Conservation (phyloP, 805 yeast genomes). For the Metschnikowia henanensis region DNA sequence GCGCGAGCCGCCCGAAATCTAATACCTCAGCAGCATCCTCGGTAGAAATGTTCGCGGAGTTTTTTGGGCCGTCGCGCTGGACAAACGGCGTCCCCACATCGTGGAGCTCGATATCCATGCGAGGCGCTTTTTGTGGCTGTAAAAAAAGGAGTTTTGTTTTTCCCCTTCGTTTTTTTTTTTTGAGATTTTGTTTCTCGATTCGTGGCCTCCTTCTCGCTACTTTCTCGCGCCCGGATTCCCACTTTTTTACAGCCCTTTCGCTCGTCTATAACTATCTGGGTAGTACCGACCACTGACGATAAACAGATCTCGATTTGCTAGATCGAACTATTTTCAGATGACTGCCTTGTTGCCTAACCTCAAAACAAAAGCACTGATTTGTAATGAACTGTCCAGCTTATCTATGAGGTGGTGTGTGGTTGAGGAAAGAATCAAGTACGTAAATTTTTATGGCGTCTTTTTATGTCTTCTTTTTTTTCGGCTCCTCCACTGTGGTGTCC, state of each 20-base stretch:
- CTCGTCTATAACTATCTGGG: no score
- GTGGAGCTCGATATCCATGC: constrained; percentile 4
- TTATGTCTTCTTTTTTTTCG: not conserved
- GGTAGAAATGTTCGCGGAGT: not conserved
- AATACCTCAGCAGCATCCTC: not conserved
- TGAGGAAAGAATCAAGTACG: not conserved
- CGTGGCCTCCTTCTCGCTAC: no score
- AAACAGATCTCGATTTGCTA: no score
- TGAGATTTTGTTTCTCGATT: not conserved
- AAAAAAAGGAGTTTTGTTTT: not conserved
- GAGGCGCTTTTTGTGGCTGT: not conserved
- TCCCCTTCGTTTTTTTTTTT: not conserved
- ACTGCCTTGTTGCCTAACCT: no score
- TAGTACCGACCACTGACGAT: no score
- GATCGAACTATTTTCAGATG: no score
- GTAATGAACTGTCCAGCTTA: no score
- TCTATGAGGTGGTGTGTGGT: no score
- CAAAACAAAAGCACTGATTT: no score
- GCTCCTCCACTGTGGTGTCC: not conserved
- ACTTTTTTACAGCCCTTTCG: no score
- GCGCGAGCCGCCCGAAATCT: constrained; percentile 12
- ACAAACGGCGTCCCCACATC: constrained; percentile 1
- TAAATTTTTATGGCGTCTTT: not conserved
- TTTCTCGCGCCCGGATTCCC: no score
- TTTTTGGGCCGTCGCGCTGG: not conserved